These are phyloP conservation scores for Sporobolus alterniflorus DNA, from an alignment of 202 grass and related monocot genomes.

Conservation along the genomic window DNA sequence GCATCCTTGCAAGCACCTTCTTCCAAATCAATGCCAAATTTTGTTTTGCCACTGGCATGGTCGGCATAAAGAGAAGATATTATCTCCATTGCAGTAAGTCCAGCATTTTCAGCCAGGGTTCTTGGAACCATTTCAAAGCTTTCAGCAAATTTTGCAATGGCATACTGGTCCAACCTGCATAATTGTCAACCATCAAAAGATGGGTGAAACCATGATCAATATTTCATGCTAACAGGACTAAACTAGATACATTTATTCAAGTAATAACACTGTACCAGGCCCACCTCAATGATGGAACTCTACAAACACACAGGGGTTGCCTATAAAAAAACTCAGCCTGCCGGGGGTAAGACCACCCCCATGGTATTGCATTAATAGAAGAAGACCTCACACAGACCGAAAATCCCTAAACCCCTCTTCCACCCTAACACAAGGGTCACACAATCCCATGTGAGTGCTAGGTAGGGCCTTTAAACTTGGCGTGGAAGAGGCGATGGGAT, in stretches of 20 bases:
- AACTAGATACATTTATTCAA: not conserved
- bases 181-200: slow-evolving; percentile 22
- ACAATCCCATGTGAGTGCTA: too few species aligned
- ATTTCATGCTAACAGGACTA: not conserved
- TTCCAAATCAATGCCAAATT: slow-evolving; percentile 87
- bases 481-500: too few species aligned
- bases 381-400: too few species aligned
- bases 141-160: slow-evolving; percentile 96
- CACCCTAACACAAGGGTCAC: too few species aligned
- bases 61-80: slow-evolving; percentile 97
- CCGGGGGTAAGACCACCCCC: too few species aligned
- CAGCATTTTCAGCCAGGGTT: slow-evolving; percentile 89
- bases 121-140: slow-evolving; percentile 98
- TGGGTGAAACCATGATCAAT: too few species aligned
- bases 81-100: slow-evolving; percentile 95
- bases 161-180: slow-evolving; percentile 94
- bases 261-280: not conserved
- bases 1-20: slow-evolving; percentile 88
- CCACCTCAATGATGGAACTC: not conserved
- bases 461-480: too few species aligned
- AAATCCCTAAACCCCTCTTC: too few species aligned
- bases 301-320: too few species aligned
- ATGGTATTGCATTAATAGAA: too few species aligned
- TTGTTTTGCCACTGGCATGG: slow-evolving; percentile 80
- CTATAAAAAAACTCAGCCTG: too few species aligned